These are phyloP conservation scores for Saccharomyces hybrid DNA, from an alignment of 1,139 yeast genomes.

Conservation along the genomic window DNA sequence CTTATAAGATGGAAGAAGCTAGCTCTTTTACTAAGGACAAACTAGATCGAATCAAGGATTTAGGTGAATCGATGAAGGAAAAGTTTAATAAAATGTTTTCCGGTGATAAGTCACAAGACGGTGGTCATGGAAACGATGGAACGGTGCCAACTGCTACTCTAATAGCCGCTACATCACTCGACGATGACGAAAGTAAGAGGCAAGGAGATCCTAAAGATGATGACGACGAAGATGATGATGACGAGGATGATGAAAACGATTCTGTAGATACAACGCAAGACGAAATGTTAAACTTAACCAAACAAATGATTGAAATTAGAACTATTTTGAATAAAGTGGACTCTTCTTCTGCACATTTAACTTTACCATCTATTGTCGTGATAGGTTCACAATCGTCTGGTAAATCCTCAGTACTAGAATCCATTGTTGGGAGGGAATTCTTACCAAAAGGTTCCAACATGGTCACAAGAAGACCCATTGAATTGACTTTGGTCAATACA, in stretches of 20 bases:
- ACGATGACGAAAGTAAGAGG: conserved; percentile 22
- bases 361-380: conserved; percentile 90
- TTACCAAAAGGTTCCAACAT: conserved; percentile 90
- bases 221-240: conserved; percentile 36
- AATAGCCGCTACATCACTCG: conserved; percentile 32
- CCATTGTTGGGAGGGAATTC: conserved; percentile 91
- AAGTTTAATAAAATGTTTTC: conserved; percentile 20
- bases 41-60: conserved; percentile 51
- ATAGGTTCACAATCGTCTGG: conserved; percentile 98
- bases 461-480: conserved; percentile 95
- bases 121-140: conserved; percentile 30
- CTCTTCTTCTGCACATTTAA: conserved; percentile 61
- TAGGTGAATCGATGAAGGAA: conserved; percentile 35
- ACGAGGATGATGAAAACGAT: conserved; percentile 34
- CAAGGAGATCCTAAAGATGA: conserved; percentile 29
- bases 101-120: conserved; percentile 22
- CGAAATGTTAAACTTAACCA: conserved; percentile 77
- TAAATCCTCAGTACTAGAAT: conserved; percentile 85
- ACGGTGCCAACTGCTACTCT: conserved; percentile 33
- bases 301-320: conserved; percentile 95
- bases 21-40: conserved; percentile 61
- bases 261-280: conserved; percentile 52
- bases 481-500: conserved; percentile 80
- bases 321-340: conserved; percentile 69
- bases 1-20: conserved; percentile 87